Evolutionary conservation across 306 rosid species (phyloP), one percentile per base, ranked within the genome.

Genomic region (Lathyrus aphaca): DNA sequence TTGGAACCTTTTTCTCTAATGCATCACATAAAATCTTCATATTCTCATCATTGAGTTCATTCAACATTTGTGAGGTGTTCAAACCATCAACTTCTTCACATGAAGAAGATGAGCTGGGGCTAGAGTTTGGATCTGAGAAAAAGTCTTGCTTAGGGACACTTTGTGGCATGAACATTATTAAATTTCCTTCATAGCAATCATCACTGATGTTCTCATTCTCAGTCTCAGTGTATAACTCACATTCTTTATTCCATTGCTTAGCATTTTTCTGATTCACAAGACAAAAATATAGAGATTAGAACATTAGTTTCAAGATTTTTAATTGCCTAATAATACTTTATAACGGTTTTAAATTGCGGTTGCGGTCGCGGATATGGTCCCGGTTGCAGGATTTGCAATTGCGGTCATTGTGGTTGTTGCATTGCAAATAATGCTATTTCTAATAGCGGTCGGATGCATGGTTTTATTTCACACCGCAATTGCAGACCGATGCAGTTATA

Each of bases 71-170:
- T 27, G 64, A 72, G 73, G 78, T 82, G 6, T 83, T 83, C 30
- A 72, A 55, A 25, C 92, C 94, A 0, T 88, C 96, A 54, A 78
- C 46, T 68, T 81, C 88, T 30, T 91, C 94, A 69, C 97, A 87
- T 17, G 97, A 88, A 45, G 96, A 91, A 37, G 96, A 90, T 15
- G 94, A 91, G 71, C 89, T 91, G 3, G 94, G 96, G 40, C 94
- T 87, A 0, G 97, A 91, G 72, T 91, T 91, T 0, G 96, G 96
- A 66, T 89, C 89, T 27, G 96, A 91, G 38, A 91, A 69, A 38
- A 91, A 93, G 3, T 87, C 94, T 7, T 93, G 96, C 16, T 84
- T 91, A 13, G 86, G 72, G 17, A 64, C 82, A 74, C 64, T 74
- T 5, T 68, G 76, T 21, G 88, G 85, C 68, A 81, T 80, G 80